phyloP scores from a whole-genome alignment of 495 filamentous ascomycete species.

The Neurospora discreta region DNA sequence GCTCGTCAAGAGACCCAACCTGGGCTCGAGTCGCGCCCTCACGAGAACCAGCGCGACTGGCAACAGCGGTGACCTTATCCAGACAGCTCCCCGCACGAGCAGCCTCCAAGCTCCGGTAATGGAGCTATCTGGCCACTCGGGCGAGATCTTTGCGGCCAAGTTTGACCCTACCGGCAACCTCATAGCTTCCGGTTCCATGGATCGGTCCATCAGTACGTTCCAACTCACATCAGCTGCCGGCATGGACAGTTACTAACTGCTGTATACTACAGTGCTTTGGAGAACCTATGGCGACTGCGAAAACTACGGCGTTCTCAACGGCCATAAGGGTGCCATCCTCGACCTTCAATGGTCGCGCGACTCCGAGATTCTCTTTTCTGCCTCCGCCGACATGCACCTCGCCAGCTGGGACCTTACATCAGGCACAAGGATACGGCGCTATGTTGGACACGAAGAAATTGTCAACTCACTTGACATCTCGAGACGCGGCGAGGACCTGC shows the following conservation, averaged over 20 bases:
- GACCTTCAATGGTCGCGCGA: constrained; percentile 97
- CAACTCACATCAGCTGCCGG: constrained; percentile 5
- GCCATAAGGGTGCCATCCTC: constrained; percentile 81
- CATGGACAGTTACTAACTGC: constrained; percentile 8
- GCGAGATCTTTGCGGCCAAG: constrained; percentile 82
- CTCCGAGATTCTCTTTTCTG: constrained; percentile 80
- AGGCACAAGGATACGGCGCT: constrained; percentile 75
- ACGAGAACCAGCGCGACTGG: constrained; percentile 55
- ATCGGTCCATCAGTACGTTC: constrained; percentile 71
- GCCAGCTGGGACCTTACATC: constrained; percentile 93
- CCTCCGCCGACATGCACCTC: constrained; percentile 82
- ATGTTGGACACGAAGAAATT: constrained; percentile 87
- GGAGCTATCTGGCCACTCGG: constrained; percentile 72
- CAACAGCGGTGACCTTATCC: constrained; percentile 60
- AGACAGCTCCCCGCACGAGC: constrained; percentile 71
- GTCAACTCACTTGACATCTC: constrained; percentile 84
- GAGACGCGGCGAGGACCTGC: constrained; percentile 76
- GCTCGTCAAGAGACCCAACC: constrained; percentile 82
- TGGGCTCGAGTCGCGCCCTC: constrained; percentile 51
- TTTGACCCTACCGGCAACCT: constrained; percentile 81
- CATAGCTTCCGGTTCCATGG: constrained; percentile 93
- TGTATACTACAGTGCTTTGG: constrained; percentile 62
- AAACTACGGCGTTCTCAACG: constrained; percentile 79
- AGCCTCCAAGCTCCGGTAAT: constrained; percentile 85
- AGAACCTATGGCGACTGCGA: constrained; percentile 82